Percentiles rank a stretch among this genome's conserved stretches.
phyloP scores from a whole-genome alignment of 2,329 filamentous ascomycete genomes.

The Ceratocystiopsis minuta region DNA sequence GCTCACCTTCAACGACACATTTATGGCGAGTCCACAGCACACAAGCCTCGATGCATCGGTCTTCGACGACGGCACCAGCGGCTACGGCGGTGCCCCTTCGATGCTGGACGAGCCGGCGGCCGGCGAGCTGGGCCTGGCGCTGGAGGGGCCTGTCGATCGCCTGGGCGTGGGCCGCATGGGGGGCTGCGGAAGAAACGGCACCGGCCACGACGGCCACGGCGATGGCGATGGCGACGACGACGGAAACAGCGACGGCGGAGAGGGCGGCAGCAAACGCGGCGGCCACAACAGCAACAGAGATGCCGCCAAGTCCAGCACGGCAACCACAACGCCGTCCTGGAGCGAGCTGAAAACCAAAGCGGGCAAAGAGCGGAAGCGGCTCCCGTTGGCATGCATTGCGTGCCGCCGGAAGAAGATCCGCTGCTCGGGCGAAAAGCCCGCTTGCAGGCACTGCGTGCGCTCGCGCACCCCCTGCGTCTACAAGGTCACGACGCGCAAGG shows the following conservation, averaged over 20 bases:
- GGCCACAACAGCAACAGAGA: constrained; percentile 17
- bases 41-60: constrained; percentile 16
- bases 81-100: constrained; percentile 20
- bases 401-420: constrained; percentile 95
- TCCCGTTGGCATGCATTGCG: constrained; percentile 87
- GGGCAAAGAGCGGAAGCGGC: constrained; percentile 82
- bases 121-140: constrained; percentile 40
- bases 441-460: constrained; percentile 87
- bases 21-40: constrained; percentile 8
- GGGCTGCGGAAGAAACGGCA: constrained; percentile 16
- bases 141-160: constrained; percentile 28
- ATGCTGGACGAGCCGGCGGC: constrained; percentile 33
- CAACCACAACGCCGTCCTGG: constrained; percentile 44
- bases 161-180: constrained; percentile 27
- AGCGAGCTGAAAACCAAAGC: constrained; percentile 79
- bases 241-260: background rate
- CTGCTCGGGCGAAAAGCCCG: constrained; percentile 92
- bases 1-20: background rate
- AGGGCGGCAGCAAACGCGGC: background rate
- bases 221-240: background rate
- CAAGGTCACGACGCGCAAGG: constrained; percentile 88
- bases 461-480: constrained; percentile 93
- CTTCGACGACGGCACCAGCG: constrained; percentile 25
- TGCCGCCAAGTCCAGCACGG: constrained; percentile 37
- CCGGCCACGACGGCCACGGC: background rate